Percentiles rank a stretch among this genome's conserved stretches.
These are phyloP conservation scores for Metschnikowia borealis DNA, from an alignment of 805 yeast species.

Conservation along the genomic window DNA sequence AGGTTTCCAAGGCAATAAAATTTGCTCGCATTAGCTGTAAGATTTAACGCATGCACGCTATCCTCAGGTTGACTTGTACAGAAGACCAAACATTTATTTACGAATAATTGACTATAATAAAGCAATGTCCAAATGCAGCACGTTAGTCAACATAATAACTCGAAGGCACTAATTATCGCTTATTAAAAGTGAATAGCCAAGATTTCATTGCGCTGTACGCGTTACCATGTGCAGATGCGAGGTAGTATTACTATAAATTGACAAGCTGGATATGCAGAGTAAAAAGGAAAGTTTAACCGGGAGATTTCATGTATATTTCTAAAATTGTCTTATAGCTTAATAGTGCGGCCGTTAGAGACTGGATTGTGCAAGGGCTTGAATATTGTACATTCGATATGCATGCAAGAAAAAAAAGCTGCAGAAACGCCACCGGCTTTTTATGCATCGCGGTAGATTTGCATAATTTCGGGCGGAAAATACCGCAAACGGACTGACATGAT, in stretches of 20 bases:
- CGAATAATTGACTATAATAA: background rate
- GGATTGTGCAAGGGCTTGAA: background rate
- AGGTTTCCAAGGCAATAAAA: background rate
- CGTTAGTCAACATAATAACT: background rate
- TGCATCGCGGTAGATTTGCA: background rate
- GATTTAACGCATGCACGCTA: background rate
- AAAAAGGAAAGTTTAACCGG: background rate
- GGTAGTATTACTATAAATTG: background rate
- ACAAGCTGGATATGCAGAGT: background rate
- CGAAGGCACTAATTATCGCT: background rate
- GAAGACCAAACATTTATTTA: background rate
- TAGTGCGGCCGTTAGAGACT: background rate
- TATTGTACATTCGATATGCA: background rate
- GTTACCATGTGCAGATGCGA: background rate
- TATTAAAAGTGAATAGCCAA: background rate
- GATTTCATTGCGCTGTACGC: background rate
- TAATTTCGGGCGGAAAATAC: background rate
- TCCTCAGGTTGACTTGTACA: background rate
- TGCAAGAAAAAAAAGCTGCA: conserved; percentile 1
- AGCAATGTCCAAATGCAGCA: background rate
- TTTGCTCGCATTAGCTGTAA: background rate
- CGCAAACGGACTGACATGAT: conserved; percentile 1
- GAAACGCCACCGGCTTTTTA: background rate
- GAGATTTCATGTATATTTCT: background rate
- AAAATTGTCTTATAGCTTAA: background rate